Conservation (phyloP, 2,329 filamentous ascomycete genomes). For the Taxawa tesnikishii region DNA sequence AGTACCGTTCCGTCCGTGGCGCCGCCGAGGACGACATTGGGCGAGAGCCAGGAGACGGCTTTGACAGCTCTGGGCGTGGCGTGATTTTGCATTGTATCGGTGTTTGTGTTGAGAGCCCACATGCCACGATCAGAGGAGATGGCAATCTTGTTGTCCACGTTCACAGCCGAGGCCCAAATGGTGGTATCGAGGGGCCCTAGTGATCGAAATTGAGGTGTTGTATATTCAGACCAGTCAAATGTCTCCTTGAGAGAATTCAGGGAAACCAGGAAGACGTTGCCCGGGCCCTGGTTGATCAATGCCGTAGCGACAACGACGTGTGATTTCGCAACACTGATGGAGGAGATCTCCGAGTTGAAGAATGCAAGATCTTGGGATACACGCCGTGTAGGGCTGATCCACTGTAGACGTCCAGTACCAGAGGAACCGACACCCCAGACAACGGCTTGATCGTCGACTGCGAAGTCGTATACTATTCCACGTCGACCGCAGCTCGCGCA, state of each 20-base stretch:
- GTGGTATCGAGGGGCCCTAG: constrained; percentile 3
- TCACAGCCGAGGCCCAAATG: constrained; percentile 1
- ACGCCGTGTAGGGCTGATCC: too few relatives aligned
- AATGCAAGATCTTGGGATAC: constrained; percentile 1
- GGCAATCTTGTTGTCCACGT: constrained; percentile 1
- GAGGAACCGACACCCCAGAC: constrained; percentile 3
- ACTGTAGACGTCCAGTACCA: neutral
- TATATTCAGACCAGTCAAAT: neutral
- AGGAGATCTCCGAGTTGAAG: constrained; percentile 3
- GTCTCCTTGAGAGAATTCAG: neutral
- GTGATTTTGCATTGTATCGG: constrained; percentile 1
- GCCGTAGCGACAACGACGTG: constrained; percentile 4
- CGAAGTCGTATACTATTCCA: constrained; percentile 7
- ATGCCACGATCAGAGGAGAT: constrained; percentile 2
- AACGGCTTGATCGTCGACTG: constrained; percentile 1
- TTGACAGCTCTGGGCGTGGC: constrained; percentile 1
- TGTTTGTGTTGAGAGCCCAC: constrained; percentile 1
- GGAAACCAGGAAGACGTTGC: constrained; percentile 7
- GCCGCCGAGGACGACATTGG: constrained; percentile 6
- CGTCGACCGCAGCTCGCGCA: constrained; percentile 6
- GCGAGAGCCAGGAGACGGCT: constrained; percentile 7
- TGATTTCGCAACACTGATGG: constrained; percentile 1
- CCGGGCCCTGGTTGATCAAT: neutral
- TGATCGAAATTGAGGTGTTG: constrained; percentile 1
- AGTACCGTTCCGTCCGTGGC: neutral